Base-by-base conservation (phyloP, 2,329 filamentous ascomycete species). In the Nemania sp. region DNA sequence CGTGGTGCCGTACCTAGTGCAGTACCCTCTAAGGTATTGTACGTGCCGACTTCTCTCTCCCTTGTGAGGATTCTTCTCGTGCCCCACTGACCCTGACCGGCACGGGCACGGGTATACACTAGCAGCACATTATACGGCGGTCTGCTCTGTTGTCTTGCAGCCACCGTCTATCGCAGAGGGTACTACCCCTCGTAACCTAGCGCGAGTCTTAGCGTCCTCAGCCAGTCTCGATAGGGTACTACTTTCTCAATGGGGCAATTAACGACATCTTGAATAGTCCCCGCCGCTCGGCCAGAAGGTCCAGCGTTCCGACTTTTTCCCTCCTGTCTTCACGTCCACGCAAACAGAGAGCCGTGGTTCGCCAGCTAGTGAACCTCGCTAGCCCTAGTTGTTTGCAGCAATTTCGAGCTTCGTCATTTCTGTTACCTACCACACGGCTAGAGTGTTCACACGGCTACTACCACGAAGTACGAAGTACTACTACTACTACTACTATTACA, bases 201-300 rank as follows among this genome's bases (percentile, higher is more conserved):
- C 18, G 29, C 9, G 0, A 4, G 20, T 0, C 1, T 45, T 72
- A 71, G 70, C 50, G 65, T 21, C 0, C 12, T 0, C 17, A 4
- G 21, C 63, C 65, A 70, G 54, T 47, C 68, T 55, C 10, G 45
- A 67, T 25, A 9, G 6, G 61, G 70, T 54, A 72, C 39, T 62
- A 68, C 10, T 67, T 59, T 67, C 70, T 65, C 54, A 67, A 69
- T 66, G 51, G 53, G 70, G 70, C 47, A 71, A 62, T 69, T 72
- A 70, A 65, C 66, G 46, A 59, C 58, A 62, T 39, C 51, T 48
- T 43, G 47, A 54, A 37, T 56, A 59, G 48, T 64, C 62, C 65
- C 65, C 68, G 57, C 64, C 49, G 60, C 54, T 65, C 68, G 69
- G 68, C 67, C 67, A 67, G 63, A 66, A 67, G 64, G 66, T 58